Evolutionary conservation across 2,329 filamentous ascomycete genomes (phyloP).

Genomic region (Aspergillus fischeri): DNA sequence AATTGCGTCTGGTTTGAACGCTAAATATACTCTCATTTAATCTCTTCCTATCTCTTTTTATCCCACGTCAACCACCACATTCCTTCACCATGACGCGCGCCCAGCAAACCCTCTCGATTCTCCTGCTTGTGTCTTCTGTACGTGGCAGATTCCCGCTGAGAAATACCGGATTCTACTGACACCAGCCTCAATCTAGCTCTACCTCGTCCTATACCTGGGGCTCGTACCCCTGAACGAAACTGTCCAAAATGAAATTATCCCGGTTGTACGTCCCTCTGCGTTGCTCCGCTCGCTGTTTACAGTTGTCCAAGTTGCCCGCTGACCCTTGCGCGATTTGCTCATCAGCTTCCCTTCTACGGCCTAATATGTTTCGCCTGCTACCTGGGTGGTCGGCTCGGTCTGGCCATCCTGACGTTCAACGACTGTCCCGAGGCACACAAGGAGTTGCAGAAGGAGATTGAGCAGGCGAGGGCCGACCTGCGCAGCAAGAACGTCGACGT

Average conservation of each 20-base stretch:
- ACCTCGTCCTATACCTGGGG: slow-evolving; percentile 79
- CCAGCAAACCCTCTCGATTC: slow-evolving; percentile 84
- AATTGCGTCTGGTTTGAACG: neutral
- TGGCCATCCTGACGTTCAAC: slow-evolving; percentile 93
- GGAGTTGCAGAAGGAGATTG: slow-evolving; percentile 82
- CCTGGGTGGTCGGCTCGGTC: slow-evolving; percentile 86
- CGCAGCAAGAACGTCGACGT: slow-evolving; percentile 41
- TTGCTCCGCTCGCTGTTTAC: neutral
- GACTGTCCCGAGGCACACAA: slow-evolving; percentile 87
- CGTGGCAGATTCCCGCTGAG: slow-evolving; percentile 22
- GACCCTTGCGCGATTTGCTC: slow-evolving; percentile 1
- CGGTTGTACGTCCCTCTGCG: slow-evolving; percentile 63
- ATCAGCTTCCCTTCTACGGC: slow-evolving; percentile 85
- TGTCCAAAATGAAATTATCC: slow-evolving; percentile 80
- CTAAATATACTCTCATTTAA: neutral
- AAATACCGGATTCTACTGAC: slow-evolving; percentile 2
- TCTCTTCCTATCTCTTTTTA: slow-evolving; percentile 1
- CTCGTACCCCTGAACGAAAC: slow-evolving; percentile 74
- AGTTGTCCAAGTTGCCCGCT: neutral
- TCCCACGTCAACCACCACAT: neutral
- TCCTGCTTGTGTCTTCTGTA: slow-evolving; percentile 84
- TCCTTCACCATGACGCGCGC: slow-evolving; percentile 78
- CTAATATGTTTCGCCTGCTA: slow-evolving; percentile 88
- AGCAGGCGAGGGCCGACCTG: slow-evolving; percentile 41
- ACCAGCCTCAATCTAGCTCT: slow-evolving; percentile 59